Evolutionary conservation across 352 stramenopile species (phyloP).

Genomic region (Blastocystis sp.): DNA sequence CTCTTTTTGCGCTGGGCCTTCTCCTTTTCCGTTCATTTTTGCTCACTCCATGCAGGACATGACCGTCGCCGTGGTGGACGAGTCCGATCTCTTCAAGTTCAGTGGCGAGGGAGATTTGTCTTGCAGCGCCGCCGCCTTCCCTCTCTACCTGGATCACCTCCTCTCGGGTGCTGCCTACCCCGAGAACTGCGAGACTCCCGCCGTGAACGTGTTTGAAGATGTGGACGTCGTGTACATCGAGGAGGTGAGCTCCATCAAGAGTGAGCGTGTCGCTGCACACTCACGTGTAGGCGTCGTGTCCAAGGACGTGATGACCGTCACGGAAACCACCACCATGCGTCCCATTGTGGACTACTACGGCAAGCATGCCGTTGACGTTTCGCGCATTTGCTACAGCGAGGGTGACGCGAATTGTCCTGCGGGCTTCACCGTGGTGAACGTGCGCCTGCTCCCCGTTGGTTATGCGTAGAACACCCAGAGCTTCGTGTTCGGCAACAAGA

Average conservation of each 20-base stretch:
- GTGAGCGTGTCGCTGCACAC: not conserved
- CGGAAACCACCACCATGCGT: not conserved
- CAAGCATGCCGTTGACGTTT: not conserved
- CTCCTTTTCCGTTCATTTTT: not conserved
- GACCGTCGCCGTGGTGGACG: not conserved
- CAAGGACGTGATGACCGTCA: not conserved
- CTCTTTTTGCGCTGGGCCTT: not conserved
- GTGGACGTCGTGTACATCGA: slow-evolving; percentile 52
- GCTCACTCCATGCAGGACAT: slow-evolving; percentile 26
- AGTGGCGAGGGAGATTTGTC: not conserved
- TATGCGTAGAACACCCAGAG: slow-evolving; percentile 14
- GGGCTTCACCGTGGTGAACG: not conserved
- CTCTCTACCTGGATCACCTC: slow-evolving; percentile 32
- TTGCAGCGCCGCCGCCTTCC: slow-evolving; percentile 46
- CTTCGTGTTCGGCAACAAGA: slow-evolving; percentile 3
- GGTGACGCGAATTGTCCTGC: slow-evolving; percentile 11
- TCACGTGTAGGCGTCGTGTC: not conserved
- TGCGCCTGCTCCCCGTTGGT: not conserved
- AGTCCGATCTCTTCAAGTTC: not conserved
- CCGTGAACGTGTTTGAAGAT: slow-evolving; percentile 31
- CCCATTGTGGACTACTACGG: not conserved
- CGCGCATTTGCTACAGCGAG: slow-evolving; percentile 50
- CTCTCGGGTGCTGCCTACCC: not conserved
- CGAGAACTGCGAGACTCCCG: slow-evolving; percentile 29
- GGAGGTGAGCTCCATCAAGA: not conserved